These are phyloP conservation scores for Globisporangium yorkense DNA, from an alignment of 352 stramenopile species.

Conservation along the genomic window DNA sequence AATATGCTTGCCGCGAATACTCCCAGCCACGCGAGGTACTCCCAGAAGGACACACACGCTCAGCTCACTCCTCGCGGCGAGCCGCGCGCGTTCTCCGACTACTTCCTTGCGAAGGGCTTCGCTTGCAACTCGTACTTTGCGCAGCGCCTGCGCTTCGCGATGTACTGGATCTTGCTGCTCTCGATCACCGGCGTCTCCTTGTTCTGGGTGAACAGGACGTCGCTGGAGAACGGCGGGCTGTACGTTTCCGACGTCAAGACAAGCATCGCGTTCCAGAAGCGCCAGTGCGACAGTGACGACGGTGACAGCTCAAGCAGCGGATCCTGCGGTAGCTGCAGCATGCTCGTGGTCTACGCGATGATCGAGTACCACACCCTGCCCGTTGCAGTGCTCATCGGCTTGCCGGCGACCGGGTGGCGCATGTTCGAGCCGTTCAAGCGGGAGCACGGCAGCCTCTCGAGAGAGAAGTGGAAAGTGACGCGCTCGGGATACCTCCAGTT, in stretches of 20 bases:
- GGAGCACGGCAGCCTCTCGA: background rate
- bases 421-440: constrained; percentile 70
- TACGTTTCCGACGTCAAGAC: constrained; percentile 33
- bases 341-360: constrained; percentile 55
- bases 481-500: constrained; percentile 68
- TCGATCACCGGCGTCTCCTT: constrained; percentile 32
- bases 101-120: constrained; percentile 46
- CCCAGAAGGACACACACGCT: constrained; percentile 17
- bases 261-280: constrained; percentile 40
- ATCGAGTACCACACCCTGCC: constrained; percentile 64
- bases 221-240: constrained; percentile 36
- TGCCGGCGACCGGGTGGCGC: constrained; percentile 54
- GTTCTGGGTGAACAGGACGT: constrained; percentile 32
- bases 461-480: constrained; percentile 45
- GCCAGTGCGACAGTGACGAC: constrained; percentile 13
- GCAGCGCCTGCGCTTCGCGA: constrained; percentile 43
- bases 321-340: constrained; percentile 47
- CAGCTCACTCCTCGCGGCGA: constrained; percentile 14
- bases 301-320: constrained; percentile 14
- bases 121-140: constrained; percentile 80
- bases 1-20: constrained; percentile 14
- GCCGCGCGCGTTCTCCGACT: constrained; percentile 29
- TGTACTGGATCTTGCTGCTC: constrained; percentile 35
- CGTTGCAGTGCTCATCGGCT: constrained; percentile 49
- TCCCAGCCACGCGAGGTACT: too few species aligned